Conservation (phyloP, 2,329 filamentous ascomycete genomes). For the Trichoderma pleuroti region DNA sequence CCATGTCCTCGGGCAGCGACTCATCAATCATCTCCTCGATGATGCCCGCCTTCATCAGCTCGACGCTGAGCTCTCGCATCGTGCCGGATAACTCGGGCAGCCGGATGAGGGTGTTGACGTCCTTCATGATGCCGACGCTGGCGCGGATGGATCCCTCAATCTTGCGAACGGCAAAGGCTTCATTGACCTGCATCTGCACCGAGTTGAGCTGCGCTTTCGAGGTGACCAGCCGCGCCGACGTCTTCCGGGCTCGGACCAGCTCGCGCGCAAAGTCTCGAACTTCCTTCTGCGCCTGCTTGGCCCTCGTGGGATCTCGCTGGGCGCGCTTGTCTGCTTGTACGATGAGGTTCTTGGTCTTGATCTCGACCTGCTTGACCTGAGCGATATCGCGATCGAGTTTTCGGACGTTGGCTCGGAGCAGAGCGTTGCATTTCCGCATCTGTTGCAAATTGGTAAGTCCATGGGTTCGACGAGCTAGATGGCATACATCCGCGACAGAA, state of each 20-base stretch:
- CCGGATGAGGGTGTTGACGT: slow-evolving; percentile 81
- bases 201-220: slow-evolving; percentile 88
- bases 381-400: slow-evolving; percentile 92
- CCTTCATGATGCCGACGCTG: slow-evolving; percentile 91
- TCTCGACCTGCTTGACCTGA: slow-evolving; percentile 72
- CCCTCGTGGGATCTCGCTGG: slow-evolving; percentile 73
- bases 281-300: slow-evolving; percentile 75
- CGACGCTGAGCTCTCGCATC: slow-evolving; percentile 81
- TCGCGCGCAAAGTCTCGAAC: slow-evolving; percentile 86
- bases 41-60: slow-evolving; percentile 91
- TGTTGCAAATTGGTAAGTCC: slow-evolving; percentile 37
- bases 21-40: slow-evolving; percentile 98
- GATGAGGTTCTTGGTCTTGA: slow-evolving; percentile 82
- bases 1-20: slow-evolving; percentile 69
- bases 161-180: slow-evolving; percentile 91
- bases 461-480: neutral
- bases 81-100: slow-evolving; percentile 83
- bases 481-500: neutral
- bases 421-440: slow-evolving; percentile 91
- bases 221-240: slow-evolving; percentile 70
- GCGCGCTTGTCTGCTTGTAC: slow-evolving; percentile 76
- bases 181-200: slow-evolving; percentile 96
- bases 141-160: slow-evolving; percentile 89
- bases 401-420: slow-evolving; percentile 86
- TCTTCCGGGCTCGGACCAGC: slow-evolving; percentile 76